Evolutionary conservation across 1,284 basidiomycete genomes (phyloP).

Genomic region (Ustilago tritici): DNA sequence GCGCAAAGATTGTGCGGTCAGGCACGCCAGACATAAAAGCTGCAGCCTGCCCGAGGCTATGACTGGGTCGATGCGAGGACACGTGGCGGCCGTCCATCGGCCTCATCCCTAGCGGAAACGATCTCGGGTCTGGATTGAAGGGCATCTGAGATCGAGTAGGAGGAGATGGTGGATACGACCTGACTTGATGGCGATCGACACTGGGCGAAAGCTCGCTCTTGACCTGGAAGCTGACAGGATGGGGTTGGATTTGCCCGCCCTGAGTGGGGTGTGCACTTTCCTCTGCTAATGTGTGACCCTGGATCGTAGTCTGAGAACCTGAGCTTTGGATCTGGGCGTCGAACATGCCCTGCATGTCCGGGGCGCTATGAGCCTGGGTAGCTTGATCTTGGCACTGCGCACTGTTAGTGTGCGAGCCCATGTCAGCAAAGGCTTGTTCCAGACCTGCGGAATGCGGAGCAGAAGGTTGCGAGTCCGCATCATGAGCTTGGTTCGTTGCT

Average conservation of each 20-base stretch:
- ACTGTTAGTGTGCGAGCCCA: conserved; percentile 3
- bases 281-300: neutral
- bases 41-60: conserved; percentile 47
- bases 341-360: conserved; percentile 10
- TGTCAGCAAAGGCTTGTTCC: conserved; percentile 19
- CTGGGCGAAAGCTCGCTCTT: conserved; percentile 18
- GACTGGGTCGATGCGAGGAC: conserved; percentile 38
- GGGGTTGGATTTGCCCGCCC: neutral
- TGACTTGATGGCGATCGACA: conserved; percentile 17
- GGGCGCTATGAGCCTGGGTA: neutral
- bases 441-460: conserved; percentile 14
- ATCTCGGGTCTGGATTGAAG: conserved; percentile 14
- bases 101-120: neutral
- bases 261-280: neutral
- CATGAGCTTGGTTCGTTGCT: neutral
- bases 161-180: conserved; percentile 39
- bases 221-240: neutral
- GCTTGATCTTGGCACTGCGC: conserved; percentile 1
- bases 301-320: conserved; percentile 12
- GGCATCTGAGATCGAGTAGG: conserved; percentile 18
- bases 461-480: neutral
- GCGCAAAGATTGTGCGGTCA: conserved; percentile 14
- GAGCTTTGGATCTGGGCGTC: conserved; percentile 3
- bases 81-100: conserved; percentile 18
- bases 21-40: conserved; percentile 30